These are phyloP conservation scores for Fraxinus velutina DNA, from an alignment of 305 asterid species.

Conservation along the genomic window DNA sequence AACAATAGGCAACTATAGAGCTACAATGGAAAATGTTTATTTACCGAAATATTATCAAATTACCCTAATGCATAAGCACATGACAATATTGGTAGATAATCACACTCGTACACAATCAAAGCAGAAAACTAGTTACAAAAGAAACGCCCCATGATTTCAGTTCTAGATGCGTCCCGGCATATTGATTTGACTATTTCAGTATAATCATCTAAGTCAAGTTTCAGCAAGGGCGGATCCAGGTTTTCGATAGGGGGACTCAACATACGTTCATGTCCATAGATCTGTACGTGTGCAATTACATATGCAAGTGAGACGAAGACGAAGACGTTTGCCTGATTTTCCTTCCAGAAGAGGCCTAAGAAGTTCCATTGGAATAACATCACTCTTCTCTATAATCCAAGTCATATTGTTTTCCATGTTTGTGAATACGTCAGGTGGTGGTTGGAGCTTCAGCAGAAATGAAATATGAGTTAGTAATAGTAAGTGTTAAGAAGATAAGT, in stretches of 20 bases:
- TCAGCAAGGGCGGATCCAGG: background rate
- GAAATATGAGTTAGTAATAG: background rate
- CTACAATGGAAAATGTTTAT: background rate
- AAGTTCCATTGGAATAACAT: conserved; percentile 42
- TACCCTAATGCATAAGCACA: background rate
- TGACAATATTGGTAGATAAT: background rate
- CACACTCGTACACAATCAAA: background rate
- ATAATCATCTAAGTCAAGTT: conserved; percentile 11
- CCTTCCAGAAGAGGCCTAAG: conserved; percentile 40
- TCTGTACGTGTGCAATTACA: too few species aligned
- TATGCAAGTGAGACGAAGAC: background rate
- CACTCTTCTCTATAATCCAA: conserved; percentile 44
- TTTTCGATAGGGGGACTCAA: background rate
- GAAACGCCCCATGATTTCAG: background rate
- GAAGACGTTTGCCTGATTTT: conserved; percentile 35
- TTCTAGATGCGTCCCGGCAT: background rate
- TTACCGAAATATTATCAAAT: background rate
- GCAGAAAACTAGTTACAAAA: background rate
- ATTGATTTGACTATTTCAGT: conserved; percentile 21
- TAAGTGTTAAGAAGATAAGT: too few species aligned
- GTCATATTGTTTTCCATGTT: conserved; percentile 45
- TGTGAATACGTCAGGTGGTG: conserved; percentile 28
- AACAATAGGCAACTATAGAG: background rate
- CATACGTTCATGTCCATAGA: background rate
- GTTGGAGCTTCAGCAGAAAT: conserved; percentile 31